phyloP scores from a whole-genome alignment of 73 alveolate species.

The Paramecium sexaurelia region DNA sequence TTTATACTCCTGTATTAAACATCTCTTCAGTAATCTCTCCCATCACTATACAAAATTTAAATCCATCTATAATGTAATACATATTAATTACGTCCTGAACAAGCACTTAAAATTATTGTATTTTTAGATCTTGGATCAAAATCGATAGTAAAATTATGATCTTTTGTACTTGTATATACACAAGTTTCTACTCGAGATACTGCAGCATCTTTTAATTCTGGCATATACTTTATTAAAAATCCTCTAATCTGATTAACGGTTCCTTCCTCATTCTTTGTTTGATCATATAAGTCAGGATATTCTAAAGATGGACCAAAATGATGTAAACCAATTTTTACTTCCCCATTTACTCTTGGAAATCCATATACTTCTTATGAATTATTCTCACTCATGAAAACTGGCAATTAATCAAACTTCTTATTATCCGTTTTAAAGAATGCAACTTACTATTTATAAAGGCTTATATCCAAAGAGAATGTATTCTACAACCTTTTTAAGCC shows the following conservation, averaged over 20 bases:
- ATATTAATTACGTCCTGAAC: constrained; percentile 14
- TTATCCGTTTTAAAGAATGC: background rate
- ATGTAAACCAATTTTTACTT: constrained; percentile 25
- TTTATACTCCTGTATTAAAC: background rate
- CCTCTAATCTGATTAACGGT: background rate
- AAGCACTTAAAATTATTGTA: constrained; percentile 29
- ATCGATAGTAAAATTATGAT: constrained; percentile 21
- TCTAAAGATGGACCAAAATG: background rate
- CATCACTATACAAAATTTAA: constrained; percentile 19
- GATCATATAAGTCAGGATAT: constrained; percentile 4
- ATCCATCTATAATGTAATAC: background rate
- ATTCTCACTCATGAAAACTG: background rate
- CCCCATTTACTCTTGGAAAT: constrained; percentile 36
- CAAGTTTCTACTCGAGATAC: background rate
- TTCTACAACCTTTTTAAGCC: constrained; percentile 3
- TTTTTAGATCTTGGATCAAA: constrained; percentile 20
- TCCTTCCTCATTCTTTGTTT: background rate
- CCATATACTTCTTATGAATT: background rate
- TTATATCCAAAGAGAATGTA: background rate
- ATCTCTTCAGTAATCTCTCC: constrained; percentile 13
- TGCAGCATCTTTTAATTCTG: background rate
- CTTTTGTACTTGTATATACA: constrained; percentile 3
- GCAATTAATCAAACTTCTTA: background rate
- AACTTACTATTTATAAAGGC: background rate
- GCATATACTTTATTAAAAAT: background rate